Base-by-base conservation (phyloP, 805 yeast species). In the Cyberlindnera euphorbiiphila region DNA sequence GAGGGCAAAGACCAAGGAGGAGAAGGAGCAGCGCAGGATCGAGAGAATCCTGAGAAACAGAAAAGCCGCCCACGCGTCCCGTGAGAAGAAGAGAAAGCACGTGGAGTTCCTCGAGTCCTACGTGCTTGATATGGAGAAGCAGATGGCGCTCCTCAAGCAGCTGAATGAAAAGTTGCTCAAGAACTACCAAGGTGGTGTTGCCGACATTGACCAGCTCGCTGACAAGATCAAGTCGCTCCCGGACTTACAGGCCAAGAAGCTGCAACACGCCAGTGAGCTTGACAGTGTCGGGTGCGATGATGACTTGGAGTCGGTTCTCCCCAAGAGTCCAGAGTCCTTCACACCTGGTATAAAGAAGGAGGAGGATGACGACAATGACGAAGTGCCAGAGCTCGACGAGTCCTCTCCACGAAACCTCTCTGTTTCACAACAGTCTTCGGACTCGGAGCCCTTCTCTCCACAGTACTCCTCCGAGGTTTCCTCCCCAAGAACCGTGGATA, bases 51-150 rank as follows among this genome's bases (percentile, higher is more conserved):
- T 91, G 53, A 76, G 98, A 59, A 91, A 91, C 64, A 77, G 98
- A 56, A 83, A 91, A 59, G 98, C 98, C 12, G 98, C 98, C 32
- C 98, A 91, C 60, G 95, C 96, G 36, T 85, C 96, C 20, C 76
- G 98, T 49, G 98, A 93, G 59, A 89, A 91, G 76, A 91, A 91
- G 74, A 76, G 98, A 59, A 77, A 80, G 57, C 95, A 91, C 58
- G 82, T 93, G 40, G 96, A 88, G 62, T 78, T 76, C 45, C 71
- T 93, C 49, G 97, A 91, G 36, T 39, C 51, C 2, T 54, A 54
- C 26, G 56, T 55, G 3, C 28, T 47, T 4, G 56, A 51, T 25
- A 13, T 55, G 27, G 60, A 55, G 39, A 49, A 48, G 38, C 56
- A 55, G 29, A 29, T 51, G 34, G 26, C 36, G 6, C 20, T 51